Percentiles rank a stretch among this genome's conserved stretches.
phyloP scores from a whole-genome alignment of 2,329 filamentous ascomycete species.

The Aspergillus unguis region DNA sequence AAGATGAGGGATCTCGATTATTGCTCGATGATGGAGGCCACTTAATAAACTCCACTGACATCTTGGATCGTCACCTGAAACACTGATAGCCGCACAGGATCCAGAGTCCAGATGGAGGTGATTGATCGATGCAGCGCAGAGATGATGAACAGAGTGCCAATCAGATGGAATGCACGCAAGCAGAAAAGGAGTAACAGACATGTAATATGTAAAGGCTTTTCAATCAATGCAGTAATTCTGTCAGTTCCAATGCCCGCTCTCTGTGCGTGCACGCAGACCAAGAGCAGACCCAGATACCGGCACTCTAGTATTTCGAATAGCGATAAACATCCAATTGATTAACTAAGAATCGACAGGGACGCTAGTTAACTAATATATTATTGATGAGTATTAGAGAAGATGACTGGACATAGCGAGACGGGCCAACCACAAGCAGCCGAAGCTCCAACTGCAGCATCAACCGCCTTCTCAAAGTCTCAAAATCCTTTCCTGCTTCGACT shows the following conservation, averaged over 20 bases:
- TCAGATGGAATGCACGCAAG: too few species aligned
- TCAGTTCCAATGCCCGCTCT: not conserved
- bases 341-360: too few species aligned
- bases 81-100: constrained; percentile 1
- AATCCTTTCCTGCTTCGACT: constrained; percentile 12
- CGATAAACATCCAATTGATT: too few species aligned
- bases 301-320: too few species aligned
- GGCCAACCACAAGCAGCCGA: constrained; percentile 7
- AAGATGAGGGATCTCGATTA: not conserved
- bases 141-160: not conserved
- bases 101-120: not conserved
- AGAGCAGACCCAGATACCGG: not conserved
- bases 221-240: not conserved
- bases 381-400: too few species aligned
- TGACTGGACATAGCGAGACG: not conserved
- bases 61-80: constrained; percentile 7
- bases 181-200: too few species aligned
- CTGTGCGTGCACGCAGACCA: not conserved
- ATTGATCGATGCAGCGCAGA: not conserved
- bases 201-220: not conserved
- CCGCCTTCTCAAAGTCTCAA: constrained; percentile 15
- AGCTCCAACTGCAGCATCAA: constrained; percentile 4
- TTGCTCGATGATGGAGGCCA: not conserved
- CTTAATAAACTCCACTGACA: constrained; percentile 3
- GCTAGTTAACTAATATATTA: too few species aligned